Evolutionary conservation across 2,329 filamentous ascomycete genomes (phyloP).

Genomic region (Colletotrichum australisinense): DNA sequence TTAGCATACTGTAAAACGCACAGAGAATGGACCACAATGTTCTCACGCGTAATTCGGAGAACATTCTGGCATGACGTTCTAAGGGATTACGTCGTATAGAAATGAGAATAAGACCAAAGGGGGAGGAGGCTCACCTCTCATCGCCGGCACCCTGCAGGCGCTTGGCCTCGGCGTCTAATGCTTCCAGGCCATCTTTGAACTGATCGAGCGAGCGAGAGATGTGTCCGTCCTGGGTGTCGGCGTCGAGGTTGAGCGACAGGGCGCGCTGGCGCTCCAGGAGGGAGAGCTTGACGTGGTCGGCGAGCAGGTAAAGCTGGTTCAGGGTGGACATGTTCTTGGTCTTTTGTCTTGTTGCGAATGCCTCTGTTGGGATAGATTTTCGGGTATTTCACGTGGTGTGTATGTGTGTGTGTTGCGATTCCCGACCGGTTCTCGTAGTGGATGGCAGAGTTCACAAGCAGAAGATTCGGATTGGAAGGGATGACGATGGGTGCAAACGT

Average conservation of each 20-base stretch:
- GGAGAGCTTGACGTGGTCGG: constrained; percentile 97
- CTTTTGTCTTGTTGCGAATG: not conserved
- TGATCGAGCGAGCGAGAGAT: constrained; percentile 91
- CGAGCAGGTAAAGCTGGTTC: constrained; percentile 89
- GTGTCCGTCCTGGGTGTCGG: constrained; percentile 86
- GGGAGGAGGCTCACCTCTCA: constrained; percentile 62
- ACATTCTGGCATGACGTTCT: constrained; percentile 12
- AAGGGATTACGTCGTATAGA: not conserved
- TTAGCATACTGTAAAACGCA: not conserved
- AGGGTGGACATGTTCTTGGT: constrained; percentile 62
- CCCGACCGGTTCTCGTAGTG: not conserved
- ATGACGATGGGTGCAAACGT: not conserved
- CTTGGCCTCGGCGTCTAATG: constrained; percentile 72
- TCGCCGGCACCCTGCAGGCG: constrained; percentile 74
- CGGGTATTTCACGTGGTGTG: too few relatives aligned
- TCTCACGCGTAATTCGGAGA: constrained; percentile 38
- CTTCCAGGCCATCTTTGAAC: constrained; percentile 81
- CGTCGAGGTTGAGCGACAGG: constrained; percentile 81
- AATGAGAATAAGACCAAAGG: constrained; percentile 1
- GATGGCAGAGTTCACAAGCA: not conserved
- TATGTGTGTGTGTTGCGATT: not conserved
- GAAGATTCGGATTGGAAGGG: not conserved
- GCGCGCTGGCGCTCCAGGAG: constrained; percentile 92
- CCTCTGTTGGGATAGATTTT: not conserved
- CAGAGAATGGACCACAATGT: not conserved